Percentiles rank a stretch among this genome's conserved stretches.
phyloP scores from a whole-genome alignment of 495 filamentous ascomycete genomes.

The Lasiosphaeria hispida region DNA sequence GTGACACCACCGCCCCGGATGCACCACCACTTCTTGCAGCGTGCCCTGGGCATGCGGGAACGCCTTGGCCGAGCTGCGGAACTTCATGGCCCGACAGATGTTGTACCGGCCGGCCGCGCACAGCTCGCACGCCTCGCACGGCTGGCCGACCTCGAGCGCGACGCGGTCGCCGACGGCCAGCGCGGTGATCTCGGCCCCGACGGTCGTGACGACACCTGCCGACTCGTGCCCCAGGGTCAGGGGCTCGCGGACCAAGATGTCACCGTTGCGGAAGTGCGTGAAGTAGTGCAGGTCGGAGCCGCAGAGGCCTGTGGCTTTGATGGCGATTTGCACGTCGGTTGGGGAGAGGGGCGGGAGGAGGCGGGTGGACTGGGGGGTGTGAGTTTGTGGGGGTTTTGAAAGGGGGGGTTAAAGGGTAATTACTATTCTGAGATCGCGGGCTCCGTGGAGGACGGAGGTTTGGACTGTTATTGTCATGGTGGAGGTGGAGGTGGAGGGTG shows the following conservation, averaged over 20 bases:
- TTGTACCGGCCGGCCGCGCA: constrained; percentile 75
- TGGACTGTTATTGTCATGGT: constrained; percentile 31
- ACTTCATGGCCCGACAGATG: constrained; percentile 76
- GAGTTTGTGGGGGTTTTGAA: neutral
- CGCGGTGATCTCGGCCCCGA: constrained; percentile 45
- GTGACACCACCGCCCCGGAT: constrained; percentile 67
- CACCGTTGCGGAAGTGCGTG: constrained; percentile 63
- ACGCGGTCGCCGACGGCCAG: constrained; percentile 65
- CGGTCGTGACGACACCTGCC: constrained; percentile 53
- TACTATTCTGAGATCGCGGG: constrained; percentile 66
- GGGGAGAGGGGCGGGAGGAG: constrained; percentile 38
- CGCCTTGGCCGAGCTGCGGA: constrained; percentile 73
- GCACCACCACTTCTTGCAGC: constrained; percentile 73
- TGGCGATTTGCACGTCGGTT: constrained; percentile 56
- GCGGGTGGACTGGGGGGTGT: constrained; percentile 22
- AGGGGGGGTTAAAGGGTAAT: constrained; percentile 15
- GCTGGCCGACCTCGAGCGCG: constrained; percentile 79
- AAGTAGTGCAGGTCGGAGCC: constrained; percentile 71
- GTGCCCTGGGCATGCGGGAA: constrained; percentile 82
- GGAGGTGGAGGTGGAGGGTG: neutral
- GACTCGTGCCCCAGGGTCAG: constrained; percentile 68
- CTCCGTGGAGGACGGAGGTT: constrained; percentile 68
- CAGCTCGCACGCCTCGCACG: constrained; percentile 66
- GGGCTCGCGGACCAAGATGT: constrained; percentile 62
- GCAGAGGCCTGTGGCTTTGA: constrained; percentile 63